Conservation (phyloP, 345 rosid species). For the Reutealis trisperma region DNA sequence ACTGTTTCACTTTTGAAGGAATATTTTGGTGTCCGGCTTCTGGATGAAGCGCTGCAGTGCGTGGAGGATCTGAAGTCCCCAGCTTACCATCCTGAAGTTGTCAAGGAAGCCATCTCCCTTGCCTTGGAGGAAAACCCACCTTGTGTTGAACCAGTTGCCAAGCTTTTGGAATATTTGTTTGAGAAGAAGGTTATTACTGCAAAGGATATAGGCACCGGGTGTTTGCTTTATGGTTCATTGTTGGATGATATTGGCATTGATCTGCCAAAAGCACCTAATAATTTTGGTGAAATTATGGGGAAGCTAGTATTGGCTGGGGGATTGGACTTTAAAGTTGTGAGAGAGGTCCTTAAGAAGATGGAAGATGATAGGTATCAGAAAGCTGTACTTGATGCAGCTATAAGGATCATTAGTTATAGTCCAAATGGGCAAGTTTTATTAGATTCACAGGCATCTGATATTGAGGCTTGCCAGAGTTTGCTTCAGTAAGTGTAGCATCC, state of each 20-base stretch:
- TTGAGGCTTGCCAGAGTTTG: slow-evolving; percentile 61
- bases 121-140: slow-evolving; percentile 78
- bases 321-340: slow-evolving; percentile 54
- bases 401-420: slow-evolving; percentile 38
- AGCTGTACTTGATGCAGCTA: slow-evolving; percentile 54
- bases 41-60: slow-evolving; percentile 76
- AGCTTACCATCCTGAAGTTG: slow-evolving; percentile 67
- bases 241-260: slow-evolving; percentile 88
- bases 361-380: slow-evolving; percentile 63
- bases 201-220: slow-evolving; percentile 60
- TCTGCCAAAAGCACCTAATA: slow-evolving; percentile 73
- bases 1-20: slow-evolving; percentile 72
- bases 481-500: slow-evolving; percentile 22
- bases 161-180: slow-evolving; percentile 54
- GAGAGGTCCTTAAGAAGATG: slow-evolving; percentile 62
- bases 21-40: slow-evolving; percentile 51
- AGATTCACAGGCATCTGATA: slow-evolving; percentile 52
- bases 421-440: slow-evolving; percentile 42
- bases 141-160: slow-evolving; percentile 44
- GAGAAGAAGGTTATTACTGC: slow-evolving; percentile 48
- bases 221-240: slow-evolving; percentile 63
- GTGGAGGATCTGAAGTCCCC: slow-evolving; percentile 71
- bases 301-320: slow-evolving; percentile 52
- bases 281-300: slow-evolving; percentile 79
- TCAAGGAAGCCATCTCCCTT: slow-evolving; percentile 74